Evolutionary conservation across 257 asterid species (phyloP), one percentile per base, ranked within the genome.

Genomic region (Handroanthus guayacan): DNA sequence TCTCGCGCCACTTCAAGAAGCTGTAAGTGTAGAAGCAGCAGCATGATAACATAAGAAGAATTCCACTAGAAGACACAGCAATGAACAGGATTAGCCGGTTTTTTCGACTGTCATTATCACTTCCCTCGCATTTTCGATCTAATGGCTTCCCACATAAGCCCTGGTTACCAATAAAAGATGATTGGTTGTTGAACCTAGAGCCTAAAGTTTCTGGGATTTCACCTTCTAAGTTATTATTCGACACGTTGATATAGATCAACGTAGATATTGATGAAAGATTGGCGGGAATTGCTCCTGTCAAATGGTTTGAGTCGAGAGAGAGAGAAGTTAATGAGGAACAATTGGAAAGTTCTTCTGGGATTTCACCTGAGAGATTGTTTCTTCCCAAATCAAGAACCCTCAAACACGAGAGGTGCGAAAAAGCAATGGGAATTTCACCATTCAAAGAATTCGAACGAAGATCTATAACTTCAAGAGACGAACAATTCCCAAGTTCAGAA

Each of bases 1-100:
- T 91, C 79, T 87, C 89, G 9, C 93, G 91, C 97, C 97, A 91
- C 80, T 82, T 87, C 81, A 91, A 75, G 80, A 89, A 82, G 76
- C 82, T 85, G 81, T 89, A 91, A 60, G 78, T 80, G 20, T 89
- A 91, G 83, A 89, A 87, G 85, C 97, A 91, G 75, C 94, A 91
- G 66, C 91, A 91, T 36, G 92, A 87, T 31, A 86, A 60, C 79
- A 82, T 82, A 47, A 91, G 82, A 72, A 89, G 79, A 60, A 87
- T 82, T 43, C 94, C 97, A 39, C 89, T 84, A 6, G 93, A 90
- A 51, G 91, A 86, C 75, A 89, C 83, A 4, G 94, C 97, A 72
- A 87, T 74, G 38, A 91, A 87, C 81, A 89, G 52, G 75, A 91
- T 84, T 74, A 91, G 69, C 71, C 80, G 82, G 75, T 91, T 89